Base-by-base conservation (phyloP, 2,329 filamentous ascomycete species). In the Sphaerulina populicola region DNA sequence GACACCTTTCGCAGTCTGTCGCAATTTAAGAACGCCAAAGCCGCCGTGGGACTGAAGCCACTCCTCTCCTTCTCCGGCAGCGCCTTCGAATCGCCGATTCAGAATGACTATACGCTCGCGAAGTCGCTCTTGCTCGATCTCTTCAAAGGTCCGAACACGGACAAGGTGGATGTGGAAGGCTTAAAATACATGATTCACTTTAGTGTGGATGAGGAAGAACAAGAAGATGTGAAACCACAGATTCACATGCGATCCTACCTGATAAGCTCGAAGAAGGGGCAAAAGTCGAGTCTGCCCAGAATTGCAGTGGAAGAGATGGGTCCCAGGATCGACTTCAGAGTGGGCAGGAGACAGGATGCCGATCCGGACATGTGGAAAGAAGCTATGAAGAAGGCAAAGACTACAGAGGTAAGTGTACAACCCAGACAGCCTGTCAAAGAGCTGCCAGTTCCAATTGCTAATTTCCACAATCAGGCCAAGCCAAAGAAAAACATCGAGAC, bases 401-500 rank as follows among this genome's bases (percentile, higher is more conserved):
- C 80, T 36, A 72, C 70, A 36, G 83, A 87, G 72, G 84, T 87
- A 73, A 76, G 78, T 39, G 46, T 36, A 10, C 10, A 15, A 23
- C n/a, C 3, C 3, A 11, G 10, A 12, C 6, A 11, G n/a, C 6
- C 10, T 15, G 18, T 9, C 6, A 7, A 27, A 1, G 23, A 27
- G 18, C 27, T n/a, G 6, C 41, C 10, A 7, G 1, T 10, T 35
- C 11, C 15, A 30, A 15, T 15, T 49, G 50, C 57, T 64, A 53
- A 61, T 47, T 18, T 21, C 46, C 1, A 41, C 42, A 64, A 70
- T 18, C 44, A 77, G 64, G 67, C 74, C 55, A 75, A 72, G 71
- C 84, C 85, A 55, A 97, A 95, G 85, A 98, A 98, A 85, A 98
- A 98, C 71, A 85, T 98, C 62, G 80, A 82, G 49, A 94, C 86